Percentiles rank a stretch among this genome's conserved stretches.
Evolutionary conservation across 129 eudicot genomes (phyloP).

Genomic region (Flaveria linearis): DNA sequence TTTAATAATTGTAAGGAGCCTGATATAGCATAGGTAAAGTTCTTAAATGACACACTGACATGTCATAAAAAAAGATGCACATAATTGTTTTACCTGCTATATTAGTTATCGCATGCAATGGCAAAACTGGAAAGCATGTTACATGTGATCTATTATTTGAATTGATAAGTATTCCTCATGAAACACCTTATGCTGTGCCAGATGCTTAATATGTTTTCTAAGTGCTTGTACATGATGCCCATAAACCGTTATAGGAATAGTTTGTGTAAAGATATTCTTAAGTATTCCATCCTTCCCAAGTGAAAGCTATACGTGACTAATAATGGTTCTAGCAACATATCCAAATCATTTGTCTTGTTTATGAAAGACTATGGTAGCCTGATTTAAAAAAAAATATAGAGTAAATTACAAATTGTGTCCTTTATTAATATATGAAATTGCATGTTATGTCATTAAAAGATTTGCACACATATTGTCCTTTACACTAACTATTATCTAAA

Average conservation of each 20-base stretch:
- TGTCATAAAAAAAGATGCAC: neutral
- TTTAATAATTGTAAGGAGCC: neutral
- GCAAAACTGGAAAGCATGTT: neutral
- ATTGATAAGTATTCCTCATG: neutral
- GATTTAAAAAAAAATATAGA: neutral
- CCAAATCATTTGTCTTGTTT: neutral
- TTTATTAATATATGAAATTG: too few species aligned
- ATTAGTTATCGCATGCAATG: neutral
- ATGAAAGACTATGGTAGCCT: neutral
- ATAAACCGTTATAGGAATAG: neutral
- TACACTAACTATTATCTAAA: too few species aligned
- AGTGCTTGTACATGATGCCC: slow-evolving; percentile 11
- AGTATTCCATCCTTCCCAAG: neutral
- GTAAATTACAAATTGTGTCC: too few species aligned
- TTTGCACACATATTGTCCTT: too few species aligned
- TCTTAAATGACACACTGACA: neutral
- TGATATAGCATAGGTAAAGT: neutral
- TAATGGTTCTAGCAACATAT: neutral
- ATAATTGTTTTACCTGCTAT: neutral
- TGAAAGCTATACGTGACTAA: neutral
- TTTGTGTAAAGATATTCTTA: neutral
- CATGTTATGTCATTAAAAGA: too few species aligned
- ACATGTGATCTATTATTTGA: neutral
- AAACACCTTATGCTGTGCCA: slow-evolving; percentile 2
- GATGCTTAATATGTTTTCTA: neutral